Base-by-base conservation (phyloP, 2,329 filamentous ascomycete species). In the Dothideomycetes sp. region DNA sequence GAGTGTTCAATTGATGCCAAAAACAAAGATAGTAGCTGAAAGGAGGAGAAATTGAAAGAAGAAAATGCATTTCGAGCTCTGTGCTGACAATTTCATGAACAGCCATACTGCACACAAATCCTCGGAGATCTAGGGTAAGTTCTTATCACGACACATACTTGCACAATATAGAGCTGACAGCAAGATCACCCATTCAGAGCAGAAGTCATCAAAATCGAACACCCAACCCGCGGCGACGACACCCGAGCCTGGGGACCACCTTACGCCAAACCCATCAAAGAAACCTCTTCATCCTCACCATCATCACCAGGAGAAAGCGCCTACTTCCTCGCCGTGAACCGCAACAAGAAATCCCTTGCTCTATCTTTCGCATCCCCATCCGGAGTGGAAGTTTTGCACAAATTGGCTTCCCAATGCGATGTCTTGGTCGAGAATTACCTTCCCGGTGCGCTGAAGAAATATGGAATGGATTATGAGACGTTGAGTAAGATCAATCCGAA, bases 31-130 rank as follows among this genome's bases (percentile, higher is more conserved):
- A n/a, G n/a, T n/a, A n/a, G n/a, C n/a, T n/a, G n/a, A n/a, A n/a
- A n/a, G n/a, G n/a, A n/a, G n/a, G n/a, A n/a, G n/a, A n/a, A n/a
- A n/a, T n/a, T n/a, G n/a, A n/a, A n/a, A n/a, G n/a, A n/a, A n/a
- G n/a, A n/a, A n/a, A n/a, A n/a, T n/a, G n/a, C n/a, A n/a, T n/a
- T n/a, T n/a, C n/a, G n/a, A n/a, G n/a, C n/a, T n/a, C n/a, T n/a
- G n/a, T n/a, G n/a, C n/a, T n/a, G n/a, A n/a, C n/a, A n/a, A n/a
- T n/a, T n/a, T n/a, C n/a, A n/a, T n/a, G n/a, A n/a, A n/a, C n/a
- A 96, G 86, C 91, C 91, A 50, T 96, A 96, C 58, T 95, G 87
- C 55, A 96, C 91, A 25, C 91, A 98, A 61, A 95, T 98, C 40
- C 67, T 98, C 8, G 91, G 89, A 43, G 91, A 98, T 63, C 73